Percentiles rank a stretch among this genome's conserved stretches.
Conservation (phyloP, 2,329 filamentous ascomycete species). For the Alternaria postmessia region DNA sequence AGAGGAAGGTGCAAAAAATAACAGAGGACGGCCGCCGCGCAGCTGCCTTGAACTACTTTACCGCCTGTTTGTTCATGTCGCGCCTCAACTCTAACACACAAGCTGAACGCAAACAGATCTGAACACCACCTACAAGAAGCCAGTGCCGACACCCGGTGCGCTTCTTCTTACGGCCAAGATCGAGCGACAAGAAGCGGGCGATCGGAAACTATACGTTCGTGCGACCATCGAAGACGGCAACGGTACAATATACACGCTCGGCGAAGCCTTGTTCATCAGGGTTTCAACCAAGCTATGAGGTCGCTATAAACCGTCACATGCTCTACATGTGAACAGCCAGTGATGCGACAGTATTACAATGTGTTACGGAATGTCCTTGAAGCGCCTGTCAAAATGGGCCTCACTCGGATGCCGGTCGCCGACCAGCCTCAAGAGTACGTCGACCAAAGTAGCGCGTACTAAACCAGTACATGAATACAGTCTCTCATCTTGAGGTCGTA, state of each 20-base stretch:
- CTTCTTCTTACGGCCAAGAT: conserved; percentile 59
- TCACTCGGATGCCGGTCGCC: background rate
- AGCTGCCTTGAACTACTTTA: conserved; percentile 33
- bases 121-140: conserved; percentile 63
- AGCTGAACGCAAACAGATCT: conserved; percentile 52
- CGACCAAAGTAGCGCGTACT: background rate
- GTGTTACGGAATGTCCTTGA: background rate
- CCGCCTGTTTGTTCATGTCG: conserved; percentile 42
- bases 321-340: background rate
- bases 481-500: background rate
- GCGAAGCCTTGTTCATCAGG: conserved; percentile 62
- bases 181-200: conserved; percentile 59
- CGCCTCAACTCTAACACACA: background rate
- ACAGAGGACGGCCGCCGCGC: conserved; percentile 10
- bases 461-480: background rate
- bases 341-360: background rate
- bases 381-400: background rate
- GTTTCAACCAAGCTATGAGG: conserved; percentile 35
- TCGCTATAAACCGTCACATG: background rate
- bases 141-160: conserved; percentile 60
- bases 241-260: conserved; percentile 59
- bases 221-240: conserved; percentile 60
- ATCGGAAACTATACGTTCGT: conserved; percentile 63
- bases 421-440: background rate
- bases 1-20: conserved; percentile 23